Conservation (phyloP, 371 early-diverging fungal genomes). For the Cokeromyces recurvatus region DNA sequence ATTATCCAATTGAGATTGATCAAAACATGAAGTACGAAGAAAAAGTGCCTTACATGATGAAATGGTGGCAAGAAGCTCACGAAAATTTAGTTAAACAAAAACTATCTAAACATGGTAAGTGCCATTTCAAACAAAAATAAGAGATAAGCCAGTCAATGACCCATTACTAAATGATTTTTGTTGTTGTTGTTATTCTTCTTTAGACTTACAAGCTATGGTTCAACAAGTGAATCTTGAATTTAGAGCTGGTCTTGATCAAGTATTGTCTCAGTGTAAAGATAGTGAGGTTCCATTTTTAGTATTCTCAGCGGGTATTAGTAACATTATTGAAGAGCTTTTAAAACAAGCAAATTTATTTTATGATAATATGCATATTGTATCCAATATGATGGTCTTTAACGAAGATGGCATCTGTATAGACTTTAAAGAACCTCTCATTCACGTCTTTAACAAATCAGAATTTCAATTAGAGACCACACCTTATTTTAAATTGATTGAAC, state of each 20-base stretch:
- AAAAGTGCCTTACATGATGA: slow-evolving; percentile 64
- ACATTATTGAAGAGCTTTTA: slow-evolving; percentile 63
- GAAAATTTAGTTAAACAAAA: slow-evolving; percentile 42
- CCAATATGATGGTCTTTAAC: slow-evolving; percentile 70
- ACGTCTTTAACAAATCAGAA: slow-evolving; percentile 77
- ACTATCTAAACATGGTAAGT: slow-evolving; percentile 40
- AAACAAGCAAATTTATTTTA: slow-evolving; percentile 27
- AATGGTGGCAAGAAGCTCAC: slow-evolving; percentile 73
- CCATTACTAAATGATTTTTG: too few species aligned
- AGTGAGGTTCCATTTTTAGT: slow-evolving; percentile 59
- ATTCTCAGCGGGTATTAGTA: slow-evolving; percentile 72
- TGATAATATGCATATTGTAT: slow-evolving; percentile 67
- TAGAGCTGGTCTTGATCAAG: slow-evolving; percentile 41
- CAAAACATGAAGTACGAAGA: slow-evolving; percentile 46
- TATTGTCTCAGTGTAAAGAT: slow-evolving; percentile 35
- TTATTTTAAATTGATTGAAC: slow-evolving; percentile 32
- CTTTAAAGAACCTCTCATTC: slow-evolving; percentile 67
- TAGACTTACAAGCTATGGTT: slow-evolving; percentile 54
- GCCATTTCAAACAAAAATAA: background rate
- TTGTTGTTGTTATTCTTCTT: background rate
- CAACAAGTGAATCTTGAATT: slow-evolving; percentile 46
- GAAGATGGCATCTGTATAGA: slow-evolving; percentile 41
- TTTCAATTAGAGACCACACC: slow-evolving; percentile 45
- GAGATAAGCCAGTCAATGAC: too few species aligned
- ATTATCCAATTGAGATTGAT: slow-evolving; percentile 72